A percentile compares a stretch with the other conserved stretches of the same genome.
Conservation (phyloP, 345 rosid species). For the Stellera chamaejasme region DNA sequence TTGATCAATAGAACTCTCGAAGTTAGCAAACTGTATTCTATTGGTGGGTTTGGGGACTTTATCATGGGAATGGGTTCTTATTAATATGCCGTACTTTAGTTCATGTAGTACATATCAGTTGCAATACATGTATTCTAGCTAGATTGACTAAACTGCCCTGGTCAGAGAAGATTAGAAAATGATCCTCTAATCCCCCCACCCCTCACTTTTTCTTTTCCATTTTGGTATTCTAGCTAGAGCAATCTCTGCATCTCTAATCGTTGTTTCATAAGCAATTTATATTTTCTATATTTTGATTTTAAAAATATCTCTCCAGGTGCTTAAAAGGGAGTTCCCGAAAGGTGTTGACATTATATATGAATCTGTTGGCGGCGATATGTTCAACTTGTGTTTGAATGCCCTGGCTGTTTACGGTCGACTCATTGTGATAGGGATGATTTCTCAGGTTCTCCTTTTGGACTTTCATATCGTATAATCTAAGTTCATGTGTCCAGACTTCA, state of each 20-base stretch:
- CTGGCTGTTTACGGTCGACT: slow-evolving; percentile 76
- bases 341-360: slow-evolving; percentile 85
- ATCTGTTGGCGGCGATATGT: slow-evolving; percentile 96
- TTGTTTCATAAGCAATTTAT: neutral
- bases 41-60: neutral
- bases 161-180: no score
- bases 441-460: slow-evolving; percentile 50
- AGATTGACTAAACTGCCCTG: no score
- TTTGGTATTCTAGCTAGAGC: neutral
- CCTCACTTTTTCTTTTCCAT: neutral
- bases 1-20: no score
- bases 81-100: no score
- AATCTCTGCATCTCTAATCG: neutral
- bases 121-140: no score
- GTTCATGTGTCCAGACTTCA: neutral
- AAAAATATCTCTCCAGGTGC: slow-evolving; percentile 37
- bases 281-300: neutral
- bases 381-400: slow-evolving; percentile 77
- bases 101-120: no score
- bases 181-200: no score
- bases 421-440: slow-evolving; percentile 93
- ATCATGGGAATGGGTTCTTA: no score
- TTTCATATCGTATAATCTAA: slow-evolving; percentile 1
- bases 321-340: slow-evolving; percentile 72
- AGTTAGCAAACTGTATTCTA: no score